These are phyloP conservation scores for Fraxinus pennsylvanica DNA, from an alignment of 257 asterid species.

Conservation along the genomic window DNA sequence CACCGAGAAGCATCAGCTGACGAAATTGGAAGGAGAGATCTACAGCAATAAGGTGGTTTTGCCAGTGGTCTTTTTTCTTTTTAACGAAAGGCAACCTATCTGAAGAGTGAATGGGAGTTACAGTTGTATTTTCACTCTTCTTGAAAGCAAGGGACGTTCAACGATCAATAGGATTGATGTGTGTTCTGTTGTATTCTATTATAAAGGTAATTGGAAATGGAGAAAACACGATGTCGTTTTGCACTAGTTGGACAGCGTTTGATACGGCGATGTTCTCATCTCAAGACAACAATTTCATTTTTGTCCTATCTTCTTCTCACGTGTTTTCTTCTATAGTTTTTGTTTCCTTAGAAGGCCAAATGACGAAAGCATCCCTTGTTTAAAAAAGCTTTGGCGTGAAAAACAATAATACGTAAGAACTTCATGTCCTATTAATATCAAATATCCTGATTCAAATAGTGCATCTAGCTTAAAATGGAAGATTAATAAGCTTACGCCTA, in stretches of 20 bases:
- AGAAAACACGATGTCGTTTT: slow-evolving; percentile 20
- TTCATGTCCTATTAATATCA: background rate
- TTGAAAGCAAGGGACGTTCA: background rate
- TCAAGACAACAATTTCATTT: slow-evolving; percentile 11
- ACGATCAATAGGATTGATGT: slow-evolving; percentile 5
- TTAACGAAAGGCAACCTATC: background rate
- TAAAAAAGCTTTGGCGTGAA: background rate
- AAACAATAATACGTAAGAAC: background rate
- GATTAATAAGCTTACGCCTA: background rate
- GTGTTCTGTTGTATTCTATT: background rate
- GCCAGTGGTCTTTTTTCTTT: background rate
- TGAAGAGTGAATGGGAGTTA: slow-evolving; percentile 9
- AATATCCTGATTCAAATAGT: slow-evolving; percentile 2
- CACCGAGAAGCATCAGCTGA: slow-evolving; percentile 6
- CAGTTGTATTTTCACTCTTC: background rate
- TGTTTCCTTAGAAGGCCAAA: background rate
- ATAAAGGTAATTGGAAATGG: slow-evolving; percentile 9
- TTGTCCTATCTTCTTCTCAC: slow-evolving; percentile 1
- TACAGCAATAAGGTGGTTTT: background rate
- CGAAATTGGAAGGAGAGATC: slow-evolving; percentile 6
- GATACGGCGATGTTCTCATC: slow-evolving; percentile 16
- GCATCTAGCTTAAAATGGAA: background rate
- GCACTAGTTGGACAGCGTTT: slow-evolving; percentile 10
- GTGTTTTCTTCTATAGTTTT: background rate
- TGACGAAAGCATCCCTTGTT: slow-evolving; percentile 16